Conservation (phyloP, 257 asterid genomes). For the Solanum lycopersicoides region DNA sequence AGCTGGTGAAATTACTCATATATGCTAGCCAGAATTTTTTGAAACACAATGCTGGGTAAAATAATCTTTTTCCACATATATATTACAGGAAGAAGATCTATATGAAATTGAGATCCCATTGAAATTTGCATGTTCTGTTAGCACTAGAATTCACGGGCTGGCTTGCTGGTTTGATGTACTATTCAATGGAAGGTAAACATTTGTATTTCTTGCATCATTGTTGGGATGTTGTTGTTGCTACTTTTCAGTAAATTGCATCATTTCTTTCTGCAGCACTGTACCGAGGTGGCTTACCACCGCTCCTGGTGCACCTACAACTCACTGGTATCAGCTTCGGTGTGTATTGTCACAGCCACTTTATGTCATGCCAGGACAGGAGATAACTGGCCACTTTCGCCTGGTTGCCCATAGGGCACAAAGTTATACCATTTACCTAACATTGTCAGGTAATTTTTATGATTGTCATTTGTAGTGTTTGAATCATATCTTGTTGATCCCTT, state of each 20-base stretch:
- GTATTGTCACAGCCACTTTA: slow-evolving; percentile 88
- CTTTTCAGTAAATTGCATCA: not conserved
- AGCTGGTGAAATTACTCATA: not conserved
- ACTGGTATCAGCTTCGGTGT: slow-evolving; percentile 99
- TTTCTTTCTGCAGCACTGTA: slow-evolving; percentile 45
- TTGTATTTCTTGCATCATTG: not conserved
- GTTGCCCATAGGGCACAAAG: slow-evolving; percentile 96
- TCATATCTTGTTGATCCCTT: not conserved
- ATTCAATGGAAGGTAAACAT: slow-evolving; percentile 79
- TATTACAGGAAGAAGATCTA: slow-evolving; percentile 82
- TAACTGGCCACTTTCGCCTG: slow-evolving; percentile 78
- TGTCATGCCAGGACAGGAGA: slow-evolving; percentile 98
- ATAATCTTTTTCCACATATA: not conserved
- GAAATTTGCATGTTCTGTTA: slow-evolving; percentile 53
- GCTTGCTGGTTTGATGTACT: slow-evolving; percentile 99
- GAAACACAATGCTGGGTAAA: not conserved
- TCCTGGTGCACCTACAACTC: slow-evolving; percentile 97
- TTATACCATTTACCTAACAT: slow-evolving; percentile 71
- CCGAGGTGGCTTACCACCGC: slow-evolving; percentile 96
- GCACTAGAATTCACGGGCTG: slow-evolving; percentile 89
- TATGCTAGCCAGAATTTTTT: not conserved
- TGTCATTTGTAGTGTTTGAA: not conserved
- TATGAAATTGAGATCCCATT: slow-evolving; percentile 84
- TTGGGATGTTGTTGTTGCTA: not conserved
- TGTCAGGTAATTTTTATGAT: slow-evolving; percentile 43